Conservation (phyloP, 2,329 filamentous ascomycete species). For the Blumeria graminis region DNA sequence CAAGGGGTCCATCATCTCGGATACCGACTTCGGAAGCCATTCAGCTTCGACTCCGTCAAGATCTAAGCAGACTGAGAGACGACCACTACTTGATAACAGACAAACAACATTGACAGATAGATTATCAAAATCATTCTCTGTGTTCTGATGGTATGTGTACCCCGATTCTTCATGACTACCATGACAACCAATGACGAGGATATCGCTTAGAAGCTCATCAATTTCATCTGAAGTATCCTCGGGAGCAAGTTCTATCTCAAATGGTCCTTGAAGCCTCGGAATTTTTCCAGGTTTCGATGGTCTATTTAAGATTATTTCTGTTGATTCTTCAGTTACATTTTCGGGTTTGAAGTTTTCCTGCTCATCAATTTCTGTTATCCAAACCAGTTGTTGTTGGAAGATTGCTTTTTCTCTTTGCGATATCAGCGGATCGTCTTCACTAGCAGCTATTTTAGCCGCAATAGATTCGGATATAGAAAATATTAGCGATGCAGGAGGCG, state of each 20-base stretch:
- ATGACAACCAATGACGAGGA: constrained; percentile 28
- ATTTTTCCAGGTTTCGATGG: constrained; percentile 31
- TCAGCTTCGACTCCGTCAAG: constrained; percentile 38
- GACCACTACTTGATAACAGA: constrained; percentile 34
- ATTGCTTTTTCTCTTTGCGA: constrained; percentile 29
- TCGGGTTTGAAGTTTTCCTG: constrained; percentile 36
- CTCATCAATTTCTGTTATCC: constrained; percentile 40
- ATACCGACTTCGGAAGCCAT: constrained; percentile 34
- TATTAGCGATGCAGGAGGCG: constrained; percentile 49
- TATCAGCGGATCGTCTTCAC: constrained; percentile 32
- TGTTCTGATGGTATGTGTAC: constrained; percentile 32
- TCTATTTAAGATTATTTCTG: constrained; percentile 30
- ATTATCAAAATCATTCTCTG: constrained; percentile 39
- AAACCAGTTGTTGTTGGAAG: constrained; percentile 38
- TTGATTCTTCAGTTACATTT: constrained; percentile 22
- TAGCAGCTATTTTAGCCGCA: constrained; percentile 42
- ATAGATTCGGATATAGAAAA: constrained; percentile 66
- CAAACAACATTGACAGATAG: constrained; percentile 34
- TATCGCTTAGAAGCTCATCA: constrained; percentile 33
- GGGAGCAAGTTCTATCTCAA: constrained; percentile 25
- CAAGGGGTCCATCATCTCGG: constrained; percentile 19
- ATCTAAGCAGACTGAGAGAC: constrained; percentile 36
- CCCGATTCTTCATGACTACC: constrained; percentile 12
- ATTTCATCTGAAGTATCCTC: constrained; percentile 30
- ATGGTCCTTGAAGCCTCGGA: constrained; percentile 37